Conservation (phyloP, 345 rosid species). For the Eucalyptus marginata region DNA sequence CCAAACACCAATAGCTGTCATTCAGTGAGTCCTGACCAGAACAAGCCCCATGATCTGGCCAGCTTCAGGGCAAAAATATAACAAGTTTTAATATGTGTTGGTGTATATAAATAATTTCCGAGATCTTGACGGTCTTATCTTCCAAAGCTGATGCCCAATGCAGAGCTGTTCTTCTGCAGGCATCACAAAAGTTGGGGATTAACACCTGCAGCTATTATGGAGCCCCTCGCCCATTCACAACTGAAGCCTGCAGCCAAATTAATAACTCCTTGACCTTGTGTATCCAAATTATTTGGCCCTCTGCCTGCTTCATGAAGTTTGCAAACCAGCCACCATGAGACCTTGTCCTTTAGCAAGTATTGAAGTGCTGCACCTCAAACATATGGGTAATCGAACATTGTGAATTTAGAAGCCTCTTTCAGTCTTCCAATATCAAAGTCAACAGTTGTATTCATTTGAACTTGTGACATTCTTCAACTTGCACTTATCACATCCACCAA, state of each 20-base stretch:
- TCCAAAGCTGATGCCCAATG: slow-evolving; percentile 63
- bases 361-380: slow-evolving; percentile 24
- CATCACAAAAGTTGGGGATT: slow-evolving; percentile 36
- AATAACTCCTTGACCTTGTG: slow-evolving; percentile 43
- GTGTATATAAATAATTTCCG: background rate
- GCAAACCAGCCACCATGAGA: slow-evolving; percentile 34
- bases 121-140: slow-evolving; percentile 14
- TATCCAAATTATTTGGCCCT: slow-evolving; percentile 31
- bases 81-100: background rate
- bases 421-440: background rate
- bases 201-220: slow-evolving; percentile 34
- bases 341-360: slow-evolving; percentile 29
- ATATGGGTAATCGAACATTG: background rate
- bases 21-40: background rate
- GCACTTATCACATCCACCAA: slow-evolving; percentile 21
- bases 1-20: background rate
- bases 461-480: slow-evolving; percentile 14
- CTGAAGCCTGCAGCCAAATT: slow-evolving; percentile 54
- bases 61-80: background rate
- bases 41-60: background rate
- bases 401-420: background rate
- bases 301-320: slow-evolving; percentile 37
- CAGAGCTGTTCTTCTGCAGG: slow-evolving; percentile 37
- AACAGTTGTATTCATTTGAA: background rate
- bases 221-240: slow-evolving; percentile 44